Conservation (phyloP, 2,329 filamentous ascomycete genomes). For the Proliferodiscus dingleyae region DNA sequence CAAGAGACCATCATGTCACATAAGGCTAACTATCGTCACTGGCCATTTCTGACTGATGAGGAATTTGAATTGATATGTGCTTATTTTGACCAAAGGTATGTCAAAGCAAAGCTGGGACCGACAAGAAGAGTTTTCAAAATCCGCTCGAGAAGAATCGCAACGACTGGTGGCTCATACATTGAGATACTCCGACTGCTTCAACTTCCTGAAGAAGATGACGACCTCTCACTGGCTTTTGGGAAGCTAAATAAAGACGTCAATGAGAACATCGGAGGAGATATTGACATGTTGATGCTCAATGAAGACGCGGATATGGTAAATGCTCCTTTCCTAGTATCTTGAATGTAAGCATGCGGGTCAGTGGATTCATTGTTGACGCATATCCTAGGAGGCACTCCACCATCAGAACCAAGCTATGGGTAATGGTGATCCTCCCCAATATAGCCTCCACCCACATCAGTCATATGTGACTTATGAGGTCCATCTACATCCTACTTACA, state of each 20-base stretch:
- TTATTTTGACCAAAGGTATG: conserved; percentile 54
- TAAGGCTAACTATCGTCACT: conserved; percentile 41
- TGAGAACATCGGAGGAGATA: conserved; percentile 7
- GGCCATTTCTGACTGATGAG: conserved; percentile 54
- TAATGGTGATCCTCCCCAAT: conserved; percentile 15
- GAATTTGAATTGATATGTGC: conserved; percentile 65
- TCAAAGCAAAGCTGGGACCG: conserved; percentile 52
- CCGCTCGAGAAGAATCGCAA: conserved; percentile 36
- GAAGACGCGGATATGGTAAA: conserved; percentile 29
- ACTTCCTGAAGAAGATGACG: conserved; percentile 25
- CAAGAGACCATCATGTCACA: conserved; percentile 18
- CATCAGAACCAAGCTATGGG: not conserved
- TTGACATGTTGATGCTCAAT: conserved; percentile 23
- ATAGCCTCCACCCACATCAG: conserved; percentile 33
- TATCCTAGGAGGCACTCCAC: conserved; percentile 24
- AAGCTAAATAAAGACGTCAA: conserved; percentile 17
- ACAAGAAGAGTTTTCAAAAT: conserved; percentile 52
- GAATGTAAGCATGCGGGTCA: not conserved
- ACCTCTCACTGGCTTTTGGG: conserved; percentile 24
- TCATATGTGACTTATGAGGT: conserved; percentile 59
- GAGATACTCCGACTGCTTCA: conserved; percentile 29
- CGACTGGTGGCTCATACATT: conserved; percentile 26
- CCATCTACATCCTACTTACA: conserved; percentile 69
- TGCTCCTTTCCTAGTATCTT: conserved; percentile 1
- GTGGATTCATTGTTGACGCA: not conserved